Evolutionary conservation across 2,329 filamentous ascomycete species (phyloP).

Genomic region (Paramyrothecium roridum): DNA sequence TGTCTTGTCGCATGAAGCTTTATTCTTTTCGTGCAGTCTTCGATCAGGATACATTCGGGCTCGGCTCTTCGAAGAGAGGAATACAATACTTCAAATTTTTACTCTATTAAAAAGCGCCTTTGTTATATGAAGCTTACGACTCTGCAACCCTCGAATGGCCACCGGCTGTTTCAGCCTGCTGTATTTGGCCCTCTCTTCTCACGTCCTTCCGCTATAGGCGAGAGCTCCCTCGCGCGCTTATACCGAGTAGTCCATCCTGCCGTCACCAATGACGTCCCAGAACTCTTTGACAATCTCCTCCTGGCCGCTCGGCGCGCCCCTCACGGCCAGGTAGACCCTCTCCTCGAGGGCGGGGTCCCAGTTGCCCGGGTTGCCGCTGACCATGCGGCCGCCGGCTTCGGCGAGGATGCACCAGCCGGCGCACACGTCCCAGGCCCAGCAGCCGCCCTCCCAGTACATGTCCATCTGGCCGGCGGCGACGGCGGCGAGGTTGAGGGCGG

Average conservation of each 20-base stretch:
- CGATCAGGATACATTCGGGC: background rate
- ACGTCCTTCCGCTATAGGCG: background rate
- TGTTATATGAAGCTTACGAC: too few relatives aligned
- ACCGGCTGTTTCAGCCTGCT: too few relatives aligned
- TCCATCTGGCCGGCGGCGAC: slow-evolving; percentile 71
- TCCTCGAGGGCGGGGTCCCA: slow-evolving; percentile 63
- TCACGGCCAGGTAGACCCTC: slow-evolving; percentile 60
- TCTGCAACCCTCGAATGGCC: too few relatives aligned
- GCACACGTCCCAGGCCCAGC: slow-evolving; percentile 83
- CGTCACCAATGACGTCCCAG: slow-evolving; percentile 57
- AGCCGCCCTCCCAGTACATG: slow-evolving; percentile 79
- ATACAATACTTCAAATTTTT: background rate
- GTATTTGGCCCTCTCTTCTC: background rate
- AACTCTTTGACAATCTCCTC: slow-evolving; percentile 62
- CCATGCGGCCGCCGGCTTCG: slow-evolving; percentile 73
- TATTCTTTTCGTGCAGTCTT: background rate
- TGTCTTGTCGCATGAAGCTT: background rate
- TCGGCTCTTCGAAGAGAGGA: background rate
- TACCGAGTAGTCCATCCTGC: slow-evolving; percentile 44
- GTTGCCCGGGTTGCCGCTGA: slow-evolving; percentile 68
- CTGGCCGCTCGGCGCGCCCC: slow-evolving; percentile 58
- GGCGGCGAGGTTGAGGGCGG: slow-evolving; percentile 71
- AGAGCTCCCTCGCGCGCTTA: slow-evolving; percentile 4
- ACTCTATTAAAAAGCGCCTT: too few relatives aligned
- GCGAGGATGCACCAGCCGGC: slow-evolving; percentile 74